Base-by-base conservation (phyloP, 2,329 filamentous ascomycete species). In the Botrytis byssoidea region DNA sequence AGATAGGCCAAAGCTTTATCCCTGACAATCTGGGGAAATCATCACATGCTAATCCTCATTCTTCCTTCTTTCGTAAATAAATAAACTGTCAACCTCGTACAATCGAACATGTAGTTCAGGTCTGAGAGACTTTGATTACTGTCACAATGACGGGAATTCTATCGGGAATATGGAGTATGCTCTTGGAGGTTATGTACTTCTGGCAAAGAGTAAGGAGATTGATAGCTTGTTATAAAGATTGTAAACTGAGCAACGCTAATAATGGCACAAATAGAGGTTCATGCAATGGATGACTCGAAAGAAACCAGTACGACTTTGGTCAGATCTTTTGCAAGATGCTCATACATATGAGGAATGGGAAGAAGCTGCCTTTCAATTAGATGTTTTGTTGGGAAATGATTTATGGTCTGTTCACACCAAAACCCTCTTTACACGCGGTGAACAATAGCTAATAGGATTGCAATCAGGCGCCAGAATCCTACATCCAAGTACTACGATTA, bases 401-500 rank as follows among this genome's bases (percentile, higher is more conserved):
- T 82, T 94, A 75, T 97, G 93, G 93, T 93, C 84, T 74, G 83
- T 77, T 83, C 76, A 46, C 60, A 35, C 18, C 44, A 25, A 37
- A n/a, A n/a, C n/a, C 18, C 37, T 16, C 61, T 51, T 25, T 25
- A n/a, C 10, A 48, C 42, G 48, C 51, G 63, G 42, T 37, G 63
- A 72, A 32, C 22, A 40, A 60, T 22, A 29, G n/a, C 37, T 68
- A 61, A 72, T 10, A 14, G 22, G 37, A 40, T 32, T 22, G 5
- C 10, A 68, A 48, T 25, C 77, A 94, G 93, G 93, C 92, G 94
- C 74, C 92, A 94, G 79, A 93, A 94, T 79, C 90, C 93, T 9
- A 90, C 90, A 16, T 95, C 91, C 77, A 91, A 90, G 79, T 89
- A 93, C 83, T 98, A 97, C 82, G 94, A 97, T 82, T 95, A 93